Evolutionary conservation across 176 grass and related monocot species (phyloP), one percentile per base, ranked within the genome.

Genomic region (Bolboschoenus planiculmis): DNA sequence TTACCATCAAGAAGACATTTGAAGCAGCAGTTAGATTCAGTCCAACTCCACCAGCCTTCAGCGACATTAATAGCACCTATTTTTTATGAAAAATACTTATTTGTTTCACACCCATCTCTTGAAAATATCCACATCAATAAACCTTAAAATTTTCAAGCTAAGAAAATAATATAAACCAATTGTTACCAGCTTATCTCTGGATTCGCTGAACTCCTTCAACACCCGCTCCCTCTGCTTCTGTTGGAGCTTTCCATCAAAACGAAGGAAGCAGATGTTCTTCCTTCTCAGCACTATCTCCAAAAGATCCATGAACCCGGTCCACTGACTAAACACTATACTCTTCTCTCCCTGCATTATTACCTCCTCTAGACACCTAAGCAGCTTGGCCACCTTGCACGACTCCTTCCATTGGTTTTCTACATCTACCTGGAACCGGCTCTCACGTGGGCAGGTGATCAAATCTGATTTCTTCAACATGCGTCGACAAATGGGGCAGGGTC

Each of bases 321-420:
- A 94, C 83, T 94, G 92, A 85, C 95, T 97, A 86, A 97, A 97
- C 26, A 97, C 88, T 47, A 94, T 97, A 74, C 95, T 97, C 83
- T 97, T 97, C 83, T 97, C 95, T 72, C 70, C 85, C 55, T 87
- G 85, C 56, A 71, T 88, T 78, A 58, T 60, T 51, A 90, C 78
- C 35, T 36, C 78, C 70, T 94, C 57, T 27, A 94, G 81, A 68
- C 83, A 89, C 64, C 53, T 81, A 26, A 97, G 85, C 14, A 97
- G 85, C 73, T 89, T 91, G 4, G 2, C 57, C 35, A 97, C 92
- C 84, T 97, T 97, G 44, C 89, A 94, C 0, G 91, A 94, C 64
- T 97, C 94, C 85, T 92, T 97, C 94, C 94, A 94, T 55, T 97
- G 88, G 78, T 90, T 90, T 50, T 97, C 78, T 8, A 90, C 58